Evolutionary conservation across 352 stramenopile genomes (phyloP).

Genomic region (Globisporangium barbulae): DNA sequence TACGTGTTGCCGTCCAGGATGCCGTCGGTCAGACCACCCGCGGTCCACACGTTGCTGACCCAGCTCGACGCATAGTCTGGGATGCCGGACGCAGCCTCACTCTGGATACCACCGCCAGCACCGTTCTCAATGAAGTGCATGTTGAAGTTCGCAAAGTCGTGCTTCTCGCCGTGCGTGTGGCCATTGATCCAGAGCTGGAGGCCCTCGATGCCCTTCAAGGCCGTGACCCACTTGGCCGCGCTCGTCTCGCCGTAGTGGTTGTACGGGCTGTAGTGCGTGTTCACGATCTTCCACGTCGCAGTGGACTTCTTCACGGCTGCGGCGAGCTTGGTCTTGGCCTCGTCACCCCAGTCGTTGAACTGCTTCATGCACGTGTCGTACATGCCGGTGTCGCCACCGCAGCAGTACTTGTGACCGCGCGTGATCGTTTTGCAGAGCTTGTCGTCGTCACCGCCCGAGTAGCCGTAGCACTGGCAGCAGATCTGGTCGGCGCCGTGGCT

Average conservation of each 20-base stretch:
- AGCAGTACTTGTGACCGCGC: slow-evolving; percentile 42
- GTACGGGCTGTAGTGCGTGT: slow-evolving; percentile 79
- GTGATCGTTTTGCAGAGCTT: slow-evolving; percentile 37
- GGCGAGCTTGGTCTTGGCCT: slow-evolving; percentile 54
- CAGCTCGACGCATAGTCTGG: slow-evolving; percentile 48
- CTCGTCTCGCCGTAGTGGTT: slow-evolving; percentile 54
- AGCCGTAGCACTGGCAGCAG: slow-evolving; percentile 85
- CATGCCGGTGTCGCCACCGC: slow-evolving; percentile 50
- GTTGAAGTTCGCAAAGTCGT: slow-evolving; percentile 52
- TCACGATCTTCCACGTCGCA: slow-evolving; percentile 84
- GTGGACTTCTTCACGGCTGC: slow-evolving; percentile 49
- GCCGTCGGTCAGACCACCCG: slow-evolving; percentile 25
- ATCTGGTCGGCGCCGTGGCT: slow-evolving; percentile 64
- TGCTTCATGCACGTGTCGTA: slow-evolving; percentile 61
- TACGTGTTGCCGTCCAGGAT: slow-evolving; percentile 44
- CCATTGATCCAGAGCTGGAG: slow-evolving; percentile 71
- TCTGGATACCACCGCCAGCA: slow-evolving; percentile 77
- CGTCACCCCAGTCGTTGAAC: slow-evolving; percentile 63
- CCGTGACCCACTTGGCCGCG: slow-evolving; percentile 49
- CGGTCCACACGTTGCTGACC: slow-evolving; percentile 41
- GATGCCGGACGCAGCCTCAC: slow-evolving; percentile 71
- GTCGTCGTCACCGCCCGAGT: slow-evolving; percentile 49
- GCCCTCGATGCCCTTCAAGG: slow-evolving; percentile 33
- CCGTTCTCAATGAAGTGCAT: slow-evolving; percentile 82
- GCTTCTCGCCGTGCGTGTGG: slow-evolving; percentile 77